A percentile compares a stretch with the other conserved stretches of the same genome.
phyloP scores from a whole-genome alignment of 768 basidiomycete genomes.

The Pleurotus salmoneostramineus region DNA sequence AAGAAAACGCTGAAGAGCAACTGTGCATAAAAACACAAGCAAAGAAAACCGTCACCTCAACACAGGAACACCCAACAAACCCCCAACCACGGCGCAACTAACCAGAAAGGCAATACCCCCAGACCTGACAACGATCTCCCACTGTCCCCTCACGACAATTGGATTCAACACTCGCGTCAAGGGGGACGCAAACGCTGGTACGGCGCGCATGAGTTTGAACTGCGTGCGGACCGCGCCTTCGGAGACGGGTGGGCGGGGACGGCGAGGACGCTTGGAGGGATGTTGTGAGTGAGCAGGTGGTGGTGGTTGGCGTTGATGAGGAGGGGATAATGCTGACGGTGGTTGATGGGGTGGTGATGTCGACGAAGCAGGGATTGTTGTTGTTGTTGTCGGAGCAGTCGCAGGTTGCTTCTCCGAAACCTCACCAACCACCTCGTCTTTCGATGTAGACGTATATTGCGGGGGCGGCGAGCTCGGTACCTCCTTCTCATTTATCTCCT shows the following conservation, averaged over 20 bases:
- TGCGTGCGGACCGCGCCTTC: constrained; percentile 29
- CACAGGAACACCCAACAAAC: constrained; percentile 37
- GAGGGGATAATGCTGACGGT: too few species aligned
- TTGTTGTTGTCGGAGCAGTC: too few species aligned
- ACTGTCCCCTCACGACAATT: constrained; percentile 73
- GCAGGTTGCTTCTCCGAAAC: too few species aligned
- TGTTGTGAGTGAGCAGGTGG: too few species aligned
- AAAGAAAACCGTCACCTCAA: not conserved
- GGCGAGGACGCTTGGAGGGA: too few species aligned
- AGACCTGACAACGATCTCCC: constrained; percentile 77
- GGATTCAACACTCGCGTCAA: constrained; percentile 68
- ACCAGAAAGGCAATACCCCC: constrained; percentile 42
- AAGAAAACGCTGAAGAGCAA: not conserved
- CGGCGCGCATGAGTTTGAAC: constrained; percentile 43
- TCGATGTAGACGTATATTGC: not conserved
- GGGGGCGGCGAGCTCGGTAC: not conserved
- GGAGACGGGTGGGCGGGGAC: constrained; percentile 1
- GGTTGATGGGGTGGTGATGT: too few species aligned
- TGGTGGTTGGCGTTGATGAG: too few species aligned
- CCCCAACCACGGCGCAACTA: constrained; percentile 35
- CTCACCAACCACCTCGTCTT: not conserved
- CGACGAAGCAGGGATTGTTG: too few species aligned
- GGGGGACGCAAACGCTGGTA: constrained; percentile 70
- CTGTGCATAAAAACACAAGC: not conserved
- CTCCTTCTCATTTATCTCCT: constrained; percentile 10